Conservation (phyloP, 2,329 filamentous ascomycete species). For the Exophiala oligosperma region DNA sequence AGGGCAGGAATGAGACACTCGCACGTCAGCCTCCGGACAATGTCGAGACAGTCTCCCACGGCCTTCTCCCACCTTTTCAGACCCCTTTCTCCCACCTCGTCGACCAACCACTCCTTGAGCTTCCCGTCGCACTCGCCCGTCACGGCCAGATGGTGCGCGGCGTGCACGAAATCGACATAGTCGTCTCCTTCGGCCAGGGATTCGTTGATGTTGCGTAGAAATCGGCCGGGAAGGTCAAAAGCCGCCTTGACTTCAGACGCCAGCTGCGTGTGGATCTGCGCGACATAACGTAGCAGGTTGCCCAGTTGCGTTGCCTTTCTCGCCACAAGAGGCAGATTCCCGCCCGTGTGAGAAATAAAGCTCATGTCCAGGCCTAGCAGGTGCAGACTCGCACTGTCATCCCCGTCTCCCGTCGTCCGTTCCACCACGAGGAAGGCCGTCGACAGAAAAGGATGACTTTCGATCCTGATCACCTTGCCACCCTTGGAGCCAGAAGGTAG, state of each 20-base stretch:
- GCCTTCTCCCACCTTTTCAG: slow-evolving; percentile 96
- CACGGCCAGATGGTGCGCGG: slow-evolving; percentile 78
- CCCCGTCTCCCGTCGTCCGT: neutral
- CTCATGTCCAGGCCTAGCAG: slow-evolving; percentile 80
- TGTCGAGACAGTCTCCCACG: slow-evolving; percentile 73
- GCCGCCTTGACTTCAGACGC: slow-evolving; percentile 79
- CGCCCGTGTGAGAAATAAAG: slow-evolving; percentile 71
- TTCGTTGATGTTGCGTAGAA: slow-evolving; percentile 74
- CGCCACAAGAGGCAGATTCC: slow-evolving; percentile 77
- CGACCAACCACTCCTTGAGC: slow-evolving; percentile 84
- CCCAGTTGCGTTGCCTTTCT: slow-evolving; percentile 86
- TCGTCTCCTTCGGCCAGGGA: slow-evolving; percentile 65
- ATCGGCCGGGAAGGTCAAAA: slow-evolving; percentile 74
- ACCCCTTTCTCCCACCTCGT: slow-evolving; percentile 76
- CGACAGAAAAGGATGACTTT: slow-evolving; percentile 71
- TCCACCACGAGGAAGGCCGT: slow-evolving; percentile 70
- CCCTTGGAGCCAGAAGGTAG: slow-evolving; percentile 41
- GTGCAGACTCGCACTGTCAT: slow-evolving; percentile 41
- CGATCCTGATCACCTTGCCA: slow-evolving; percentile 57
- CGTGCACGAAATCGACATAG: slow-evolving; percentile 62
- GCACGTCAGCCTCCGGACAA: slow-evolving; percentile 74
- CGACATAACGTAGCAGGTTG: slow-evolving; percentile 81
- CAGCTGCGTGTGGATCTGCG: slow-evolving; percentile 77
- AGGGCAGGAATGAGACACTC: slow-evolving; percentile 87
- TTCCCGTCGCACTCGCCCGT: slow-evolving; percentile 76